Percentiles rank a stretch among this genome's conserved stretches.
These are phyloP conservation scores for Monascus purpureus DNA, from an alignment of 495 filamentous ascomycete species.

Conservation along the genomic window DNA sequence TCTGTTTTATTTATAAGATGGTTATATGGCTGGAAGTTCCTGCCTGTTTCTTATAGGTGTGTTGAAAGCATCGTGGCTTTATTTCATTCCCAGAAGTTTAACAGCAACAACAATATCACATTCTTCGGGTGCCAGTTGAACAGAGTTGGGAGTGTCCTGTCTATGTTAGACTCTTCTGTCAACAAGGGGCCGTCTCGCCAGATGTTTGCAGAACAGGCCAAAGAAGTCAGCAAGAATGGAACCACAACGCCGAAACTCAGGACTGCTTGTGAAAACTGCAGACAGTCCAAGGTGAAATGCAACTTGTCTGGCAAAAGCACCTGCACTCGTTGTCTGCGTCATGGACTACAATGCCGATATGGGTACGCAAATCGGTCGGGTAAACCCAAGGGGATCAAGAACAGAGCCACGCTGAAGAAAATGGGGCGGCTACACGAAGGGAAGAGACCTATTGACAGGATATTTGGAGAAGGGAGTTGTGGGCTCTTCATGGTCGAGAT, in stretches of 20 bases:
- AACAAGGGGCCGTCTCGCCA: not conserved
- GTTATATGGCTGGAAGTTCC: slow-evolving; percentile 5
- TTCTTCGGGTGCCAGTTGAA: too few species aligned
- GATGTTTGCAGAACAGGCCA: slow-evolving; percentile 23
- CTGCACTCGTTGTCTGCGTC: slow-evolving; percentile 29
- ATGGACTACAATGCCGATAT: slow-evolving; percentile 31
- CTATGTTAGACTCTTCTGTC: not conserved
- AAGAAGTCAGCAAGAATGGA: slow-evolving; percentile 9
- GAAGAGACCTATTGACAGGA: slow-evolving; percentile 6
- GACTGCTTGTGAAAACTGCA: slow-evolving; percentile 33
- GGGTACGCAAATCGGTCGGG: slow-evolving; percentile 32
- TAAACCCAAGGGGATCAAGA: slow-evolving; percentile 35
- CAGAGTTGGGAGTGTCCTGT: slow-evolving; percentile 11
- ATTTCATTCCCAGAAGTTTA: too few species aligned
- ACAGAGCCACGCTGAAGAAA: slow-evolving; percentile 29
- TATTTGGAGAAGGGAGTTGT: slow-evolving; percentile 1
- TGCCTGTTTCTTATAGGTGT: too few species aligned
- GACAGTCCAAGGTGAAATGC: slow-evolving; percentile 36
- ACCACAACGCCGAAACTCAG: slow-evolving; percentile 24
- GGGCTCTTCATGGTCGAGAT: not conserved
- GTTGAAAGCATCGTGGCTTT: too few species aligned
- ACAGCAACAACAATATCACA: too few species aligned
- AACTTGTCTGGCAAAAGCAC: slow-evolving; percentile 26
- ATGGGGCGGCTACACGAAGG: slow-evolving; percentile 27
- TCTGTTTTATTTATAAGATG: not conserved